Evolutionary conservation across 441 rosid species (phyloP).

Genomic region (Melastoma candidum): DNA sequence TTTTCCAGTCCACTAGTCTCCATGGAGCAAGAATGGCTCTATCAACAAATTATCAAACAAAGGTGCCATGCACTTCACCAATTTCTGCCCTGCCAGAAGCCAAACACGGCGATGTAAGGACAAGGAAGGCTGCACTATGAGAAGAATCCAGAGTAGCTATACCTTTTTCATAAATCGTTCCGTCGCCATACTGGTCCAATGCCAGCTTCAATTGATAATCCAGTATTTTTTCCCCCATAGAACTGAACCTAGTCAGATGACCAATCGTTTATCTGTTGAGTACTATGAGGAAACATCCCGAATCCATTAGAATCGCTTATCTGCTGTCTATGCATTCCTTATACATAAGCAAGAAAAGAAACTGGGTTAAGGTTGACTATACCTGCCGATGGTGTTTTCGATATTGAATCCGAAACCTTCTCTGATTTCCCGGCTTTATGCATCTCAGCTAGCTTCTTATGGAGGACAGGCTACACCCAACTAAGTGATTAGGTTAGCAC

Average conservation of each 20-base stretch:
- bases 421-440: slow-evolving; percentile 75
- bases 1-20: slow-evolving; percentile 96
- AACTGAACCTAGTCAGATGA: slow-evolving; percentile 77
- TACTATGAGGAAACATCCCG: slow-evolving; percentile 30
- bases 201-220: slow-evolving; percentile 82
- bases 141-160: not conserved
- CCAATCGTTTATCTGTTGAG: slow-evolving; percentile 88
- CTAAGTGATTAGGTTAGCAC: slow-evolving; percentile 10
- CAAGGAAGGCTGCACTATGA: no score
- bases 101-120: no score
- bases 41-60: slow-evolving; percentile 50
- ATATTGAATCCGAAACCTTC: slow-evolving; percentile 82
- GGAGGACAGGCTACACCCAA: slow-evolving; percentile 49
- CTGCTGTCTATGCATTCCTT: not conserved
- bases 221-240: slow-evolving; percentile 63
- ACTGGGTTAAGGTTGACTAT: slow-evolving; percentile 1
- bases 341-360: not conserved
- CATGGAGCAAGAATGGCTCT: slow-evolving; percentile 88
- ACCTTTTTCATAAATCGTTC: slow-evolving; percentile 71
- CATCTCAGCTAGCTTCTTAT: slow-evolving; percentile 90
- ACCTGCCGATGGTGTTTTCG: slow-evolving; percentile 93
- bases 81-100: slow-evolving; percentile 41
- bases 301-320: slow-evolving; percentile 11
- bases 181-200: slow-evolving; percentile 57
- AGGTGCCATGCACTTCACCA: slow-evolving; percentile 63